A percentile compares a stretch with the other conserved stretches of the same genome.
Conservation (phyloP, 352 stramenopile genomes). For the Phytophthora cajani region DNA sequence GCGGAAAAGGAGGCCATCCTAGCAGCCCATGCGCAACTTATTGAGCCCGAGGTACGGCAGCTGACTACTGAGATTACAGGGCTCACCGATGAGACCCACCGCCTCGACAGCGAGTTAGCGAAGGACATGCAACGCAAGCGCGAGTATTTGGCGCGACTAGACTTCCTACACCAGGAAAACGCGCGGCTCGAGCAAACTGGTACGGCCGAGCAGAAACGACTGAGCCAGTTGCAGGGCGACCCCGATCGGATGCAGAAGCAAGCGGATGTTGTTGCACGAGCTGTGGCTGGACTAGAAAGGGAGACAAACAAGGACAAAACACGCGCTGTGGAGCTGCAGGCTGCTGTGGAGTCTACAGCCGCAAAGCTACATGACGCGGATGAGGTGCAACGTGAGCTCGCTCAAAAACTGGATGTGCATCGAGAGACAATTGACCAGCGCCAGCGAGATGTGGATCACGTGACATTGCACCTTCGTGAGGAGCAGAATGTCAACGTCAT, state of each 20-base stretch:
- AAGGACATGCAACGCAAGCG: constrained; percentile 74
- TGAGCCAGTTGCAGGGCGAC: constrained; percentile 73
- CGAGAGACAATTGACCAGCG: constrained; percentile 91
- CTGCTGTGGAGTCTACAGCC: constrained; percentile 47
- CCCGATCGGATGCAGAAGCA: constrained; percentile 88
- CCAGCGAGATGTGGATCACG: constrained; percentile 91
- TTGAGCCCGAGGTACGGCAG: constrained; percentile 85
- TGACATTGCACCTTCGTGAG: constrained; percentile 86
- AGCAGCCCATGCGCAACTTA: constrained; percentile 77
- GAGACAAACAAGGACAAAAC: constrained; percentile 68
- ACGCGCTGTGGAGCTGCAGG: constrained; percentile 45
- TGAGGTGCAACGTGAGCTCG: constrained; percentile 79
- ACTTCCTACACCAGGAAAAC: constrained; percentile 75
- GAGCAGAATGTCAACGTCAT: constrained; percentile 86
- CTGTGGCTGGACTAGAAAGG: constrained; percentile 67
- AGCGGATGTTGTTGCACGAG: constrained; percentile 85
- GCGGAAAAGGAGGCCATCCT: constrained; percentile 79
- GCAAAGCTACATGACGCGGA: constrained; percentile 76
- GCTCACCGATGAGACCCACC: constrained; percentile 73
- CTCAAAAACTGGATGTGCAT: constrained; percentile 90
- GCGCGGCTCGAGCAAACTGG: constrained; percentile 54
- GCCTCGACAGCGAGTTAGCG: constrained; percentile 69
- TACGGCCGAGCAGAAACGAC: constrained; percentile 60
- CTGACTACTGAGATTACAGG: constrained; percentile 71
- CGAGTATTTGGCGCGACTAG: constrained; percentile 64